Evolutionary conservation across 345 rosid genomes (phyloP), one percentile per base, ranked within the genome.

Genomic region (Camelina hispida): DNA sequence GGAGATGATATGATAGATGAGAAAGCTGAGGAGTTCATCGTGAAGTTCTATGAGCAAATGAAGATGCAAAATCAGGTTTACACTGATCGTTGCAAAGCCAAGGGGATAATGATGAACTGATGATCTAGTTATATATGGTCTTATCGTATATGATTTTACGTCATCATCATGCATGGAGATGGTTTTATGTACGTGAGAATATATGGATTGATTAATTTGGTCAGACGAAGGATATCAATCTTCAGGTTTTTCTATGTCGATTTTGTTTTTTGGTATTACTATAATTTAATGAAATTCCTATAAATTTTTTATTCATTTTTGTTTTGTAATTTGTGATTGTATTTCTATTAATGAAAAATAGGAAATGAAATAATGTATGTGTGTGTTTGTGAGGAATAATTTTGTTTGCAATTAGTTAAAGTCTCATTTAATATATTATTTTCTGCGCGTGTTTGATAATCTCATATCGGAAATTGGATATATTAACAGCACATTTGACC

Each of bases 11-110:
- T 83, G 92, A 87, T 91, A 34, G 93, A 91, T 43, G 68, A 56
- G 73, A 91, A 89, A 82, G 97, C 97, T 2, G 97, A 91, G 72
- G 81, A 79, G 47, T 91, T 91, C 65, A 91, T 91, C 7, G 72
- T 73, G 25, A 83, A 58, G 11, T 91, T 91, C 54, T 87, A 91
- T 62, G 75, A 68, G 17, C 88, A 88, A 74, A 88, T 88, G 78
- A 84, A 74, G 81, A 74, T 80, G 60, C 92, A 88, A 72, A 68
- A 78, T 52, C 35, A 40, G 37, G 73, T 50, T 43, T 74, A 74
- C 57, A 23, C 44, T 42, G 44, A 78, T 16, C 78, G 78, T n/a
- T 66, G 59, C 69, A 78, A 60, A 54, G 53, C 74, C 53, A 78
- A 78, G 43, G 69, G 65, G 23, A 37, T 69, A 11, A 13, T 9